phyloP scores from a whole-genome alignment of 257 asterid species.

The Fraxinus quadrangulata region DNA sequence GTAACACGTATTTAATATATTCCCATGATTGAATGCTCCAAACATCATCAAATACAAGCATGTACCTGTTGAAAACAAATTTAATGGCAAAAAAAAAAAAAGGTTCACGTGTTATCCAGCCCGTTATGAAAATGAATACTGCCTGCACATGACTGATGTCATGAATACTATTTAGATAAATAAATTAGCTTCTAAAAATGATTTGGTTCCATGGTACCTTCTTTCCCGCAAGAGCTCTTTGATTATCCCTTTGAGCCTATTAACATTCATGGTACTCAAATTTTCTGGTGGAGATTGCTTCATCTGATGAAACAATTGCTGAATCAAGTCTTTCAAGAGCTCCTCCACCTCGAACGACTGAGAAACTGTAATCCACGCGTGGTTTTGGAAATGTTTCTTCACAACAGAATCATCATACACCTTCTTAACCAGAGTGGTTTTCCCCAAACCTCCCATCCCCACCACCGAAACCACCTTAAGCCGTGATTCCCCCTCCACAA shows the following conservation, averaged over 20 bases:
- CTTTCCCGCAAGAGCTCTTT: constrained; percentile 9
- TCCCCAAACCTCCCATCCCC: constrained; percentile 30
- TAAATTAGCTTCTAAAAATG: background rate
- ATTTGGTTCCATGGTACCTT: background rate
- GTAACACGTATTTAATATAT: constrained; percentile 11
- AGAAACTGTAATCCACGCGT: constrained; percentile 41
- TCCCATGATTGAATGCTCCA: constrained; percentile 22
- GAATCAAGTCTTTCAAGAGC: constrained; percentile 26
- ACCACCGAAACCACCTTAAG: constrained; percentile 25
- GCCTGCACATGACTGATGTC: no score
- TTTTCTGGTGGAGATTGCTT: background rate
- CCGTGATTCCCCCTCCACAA: background rate
- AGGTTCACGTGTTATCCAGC: no score
- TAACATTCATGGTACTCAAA: background rate
- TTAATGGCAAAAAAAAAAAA: no score
- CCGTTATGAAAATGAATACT: no score
- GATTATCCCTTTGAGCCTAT: background rate
- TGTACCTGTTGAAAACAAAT: no score
- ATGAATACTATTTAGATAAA: background rate
- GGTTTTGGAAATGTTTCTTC: constrained; percentile 33
- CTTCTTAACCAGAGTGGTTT: constrained; percentile 30
- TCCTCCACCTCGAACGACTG: constrained; percentile 21
- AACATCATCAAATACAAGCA: constrained; percentile 19
- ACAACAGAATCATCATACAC: constrained; percentile 21
- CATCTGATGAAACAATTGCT: constrained; percentile 2